These are phyloP conservation scores for Colletotrichum sp. DNA, from an alignment of 2,329 filamentous ascomycete genomes.

Conservation along the genomic window DNA sequence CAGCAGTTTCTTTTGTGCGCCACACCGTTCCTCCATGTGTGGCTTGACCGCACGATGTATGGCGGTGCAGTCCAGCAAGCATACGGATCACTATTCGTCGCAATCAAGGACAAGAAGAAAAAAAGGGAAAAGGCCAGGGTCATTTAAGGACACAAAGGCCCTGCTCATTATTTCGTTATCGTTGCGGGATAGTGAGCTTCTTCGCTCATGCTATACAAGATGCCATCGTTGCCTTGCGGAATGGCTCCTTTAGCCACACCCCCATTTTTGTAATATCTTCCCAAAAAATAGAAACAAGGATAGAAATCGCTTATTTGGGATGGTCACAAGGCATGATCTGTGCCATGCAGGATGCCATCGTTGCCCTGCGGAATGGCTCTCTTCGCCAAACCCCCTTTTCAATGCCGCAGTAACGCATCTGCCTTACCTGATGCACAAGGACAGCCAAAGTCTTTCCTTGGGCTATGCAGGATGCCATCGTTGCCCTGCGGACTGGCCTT, in stretches of 20 bases:
- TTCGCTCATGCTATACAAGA: slow-evolving; percentile 19
- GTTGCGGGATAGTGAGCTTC: slow-evolving; percentile 2
- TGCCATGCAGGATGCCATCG: slow-evolving; percentile 23
- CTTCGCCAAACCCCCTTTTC: slow-evolving; percentile 17
- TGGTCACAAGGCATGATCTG: slow-evolving; percentile 1
- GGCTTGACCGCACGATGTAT: background rate
- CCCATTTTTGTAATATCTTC: background rate
- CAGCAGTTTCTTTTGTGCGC: background rate
- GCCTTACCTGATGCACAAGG: background rate
- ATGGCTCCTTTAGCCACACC: slow-evolving; percentile 12
- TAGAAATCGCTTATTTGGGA: slow-evolving; percentile 3
- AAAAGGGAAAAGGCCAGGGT: background rate
- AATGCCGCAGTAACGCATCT: background rate
- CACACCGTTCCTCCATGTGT: background rate
- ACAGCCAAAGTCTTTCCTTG: background rate
- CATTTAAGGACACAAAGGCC: background rate
- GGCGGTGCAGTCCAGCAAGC: background rate
- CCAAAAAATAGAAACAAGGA: background rate
- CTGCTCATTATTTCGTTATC: background rate
- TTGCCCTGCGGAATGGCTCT: slow-evolving; percentile 21
- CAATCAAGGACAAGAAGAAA: background rate
- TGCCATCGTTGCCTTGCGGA: slow-evolving; percentile 25
- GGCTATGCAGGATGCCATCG: slow-evolving; percentile 31
- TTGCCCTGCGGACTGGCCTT: slow-evolving; percentile 29
- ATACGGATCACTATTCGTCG: background rate